Conservation (phyloP, 192 early-diverging fungal genomes). For the Chytriomyces confervae region DNA sequence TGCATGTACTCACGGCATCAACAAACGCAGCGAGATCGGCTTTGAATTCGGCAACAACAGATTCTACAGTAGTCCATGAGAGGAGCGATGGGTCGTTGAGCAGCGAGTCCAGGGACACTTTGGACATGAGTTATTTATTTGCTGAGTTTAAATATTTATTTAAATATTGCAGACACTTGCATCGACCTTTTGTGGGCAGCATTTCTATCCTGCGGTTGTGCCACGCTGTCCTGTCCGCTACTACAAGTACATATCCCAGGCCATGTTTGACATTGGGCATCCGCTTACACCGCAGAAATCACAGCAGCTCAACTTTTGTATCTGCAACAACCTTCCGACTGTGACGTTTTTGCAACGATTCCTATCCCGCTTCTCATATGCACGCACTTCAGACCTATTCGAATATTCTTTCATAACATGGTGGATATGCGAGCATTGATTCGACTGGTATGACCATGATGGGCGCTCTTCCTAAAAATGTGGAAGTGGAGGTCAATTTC, state of each 20-base stretch:
- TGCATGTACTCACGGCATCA: constrained; percentile 5
- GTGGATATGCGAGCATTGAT: too few species aligned
- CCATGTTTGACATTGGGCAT: background rate
- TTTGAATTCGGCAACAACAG: constrained; percentile 13
- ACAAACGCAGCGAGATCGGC: constrained; percentile 17
- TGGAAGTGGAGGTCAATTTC: too few species aligned
- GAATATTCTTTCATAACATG: too few species aligned
- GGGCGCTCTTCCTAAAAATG: too few species aligned
- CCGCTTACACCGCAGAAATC: too few species aligned
- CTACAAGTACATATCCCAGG: background rate
- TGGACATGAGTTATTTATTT: constrained; percentile 9
- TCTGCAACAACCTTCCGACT: too few species aligned
- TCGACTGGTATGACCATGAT: too few species aligned
- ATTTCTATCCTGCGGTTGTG: background rate
- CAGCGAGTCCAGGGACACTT: constrained; percentile 19
- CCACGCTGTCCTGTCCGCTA: background rate
- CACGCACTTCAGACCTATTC: too few species aligned
- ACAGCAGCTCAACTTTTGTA: too few species aligned
- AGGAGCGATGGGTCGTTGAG: constrained; percentile 19
- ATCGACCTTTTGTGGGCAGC: background rate
- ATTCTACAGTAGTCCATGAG: constrained; percentile 12
- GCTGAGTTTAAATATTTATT: background rate
- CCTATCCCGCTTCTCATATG: too few species aligned
- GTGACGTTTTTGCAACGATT: fast-evolving
- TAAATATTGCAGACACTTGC: background rate